These are phyloP conservation scores for Monilinia polystroma DNA, from an alignment of 2,329 filamentous ascomycete genomes.

Conservation along the genomic window DNA sequence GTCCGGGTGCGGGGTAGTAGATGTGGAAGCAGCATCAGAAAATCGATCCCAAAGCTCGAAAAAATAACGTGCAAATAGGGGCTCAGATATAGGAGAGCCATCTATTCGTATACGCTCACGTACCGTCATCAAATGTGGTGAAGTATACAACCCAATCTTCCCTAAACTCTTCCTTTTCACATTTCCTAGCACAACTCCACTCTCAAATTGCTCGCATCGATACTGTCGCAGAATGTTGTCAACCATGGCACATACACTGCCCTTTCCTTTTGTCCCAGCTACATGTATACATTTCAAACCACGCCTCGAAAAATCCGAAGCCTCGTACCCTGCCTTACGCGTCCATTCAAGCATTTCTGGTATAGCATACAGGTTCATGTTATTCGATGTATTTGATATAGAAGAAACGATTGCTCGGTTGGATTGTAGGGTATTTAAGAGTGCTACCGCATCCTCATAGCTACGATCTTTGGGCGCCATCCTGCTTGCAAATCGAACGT, in stretches of 20 bases:
- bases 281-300: conserved; percentile 64
- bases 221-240: conserved; percentile 61
- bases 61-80: conserved; percentile 62
- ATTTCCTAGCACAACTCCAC: conserved; percentile 19
- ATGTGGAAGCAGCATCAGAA: conserved; percentile 38
- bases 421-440: conserved; percentile 35
- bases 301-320: conserved; percentile 29
- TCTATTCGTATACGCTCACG: conserved; percentile 67
- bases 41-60: conserved; percentile 64
- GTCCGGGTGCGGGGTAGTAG: conserved; percentile 28
- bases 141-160: conserved; percentile 63
- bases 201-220: conserved; percentile 34
- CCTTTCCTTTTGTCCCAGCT: conserved; percentile 86
- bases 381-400: conserved; percentile 26
- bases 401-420: conserved; percentile 33
- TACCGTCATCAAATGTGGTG: conserved; percentile 65
- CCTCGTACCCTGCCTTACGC: conserved; percentile 35
- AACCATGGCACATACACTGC: conserved; percentile 67
- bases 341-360: conserved; percentile 41
- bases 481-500: conserved; percentile 14
- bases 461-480: conserved; percentile 15
- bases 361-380: conserved; percentile 36
- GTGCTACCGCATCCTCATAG: conserved; percentile 31
- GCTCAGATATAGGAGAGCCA: conserved; percentile 56
- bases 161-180: conserved; percentile 22